Percentiles rank a stretch among this genome's conserved stretches.
These are phyloP conservation scores for Oryza brachyantha DNA, from an alignment of 176 grass and related monocot genomes.

Conservation along the genomic window DNA sequence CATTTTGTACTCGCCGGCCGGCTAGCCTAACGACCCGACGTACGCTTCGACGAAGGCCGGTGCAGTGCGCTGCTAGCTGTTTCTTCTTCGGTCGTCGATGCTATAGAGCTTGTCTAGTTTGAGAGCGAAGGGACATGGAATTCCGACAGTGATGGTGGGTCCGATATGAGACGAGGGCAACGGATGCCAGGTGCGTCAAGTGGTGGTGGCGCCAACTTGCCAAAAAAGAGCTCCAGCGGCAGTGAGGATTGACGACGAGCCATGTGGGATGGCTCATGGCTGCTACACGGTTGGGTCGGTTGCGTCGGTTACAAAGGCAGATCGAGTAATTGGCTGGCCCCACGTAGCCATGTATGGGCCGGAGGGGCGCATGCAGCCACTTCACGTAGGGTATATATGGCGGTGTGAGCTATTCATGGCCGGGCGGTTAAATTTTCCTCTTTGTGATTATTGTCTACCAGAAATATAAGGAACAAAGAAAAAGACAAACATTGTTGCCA, in stretches of 20 bases:
- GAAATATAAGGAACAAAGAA: background rate
- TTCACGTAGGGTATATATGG: conserved; percentile 1
- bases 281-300: conserved; percentile 29
- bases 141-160: background rate
- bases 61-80: background rate
- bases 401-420: background rate
- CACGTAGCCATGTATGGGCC: conserved; percentile 6
- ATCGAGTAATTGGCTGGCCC: conserved; percentile 14
- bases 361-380: conserved; percentile 1
- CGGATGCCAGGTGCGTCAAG: background rate
- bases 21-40: background rate
- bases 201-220: conserved; percentile 14
- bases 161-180: background rate
- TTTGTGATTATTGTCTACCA: background rate
- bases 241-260: background rate
- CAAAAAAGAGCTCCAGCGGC: conserved; percentile 22
- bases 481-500: background rate
- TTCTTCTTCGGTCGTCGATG: background rate
- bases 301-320: conserved; percentile 19
- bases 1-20: background rate
- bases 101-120: background rate
- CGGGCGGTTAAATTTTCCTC: background rate
- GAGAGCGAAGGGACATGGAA: background rate
- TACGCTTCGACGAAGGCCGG: background rate
- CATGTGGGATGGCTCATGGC: conserved; percentile 34